Conservation (phyloP, 169 alveolate species). For the Babesia ovis region DNA sequence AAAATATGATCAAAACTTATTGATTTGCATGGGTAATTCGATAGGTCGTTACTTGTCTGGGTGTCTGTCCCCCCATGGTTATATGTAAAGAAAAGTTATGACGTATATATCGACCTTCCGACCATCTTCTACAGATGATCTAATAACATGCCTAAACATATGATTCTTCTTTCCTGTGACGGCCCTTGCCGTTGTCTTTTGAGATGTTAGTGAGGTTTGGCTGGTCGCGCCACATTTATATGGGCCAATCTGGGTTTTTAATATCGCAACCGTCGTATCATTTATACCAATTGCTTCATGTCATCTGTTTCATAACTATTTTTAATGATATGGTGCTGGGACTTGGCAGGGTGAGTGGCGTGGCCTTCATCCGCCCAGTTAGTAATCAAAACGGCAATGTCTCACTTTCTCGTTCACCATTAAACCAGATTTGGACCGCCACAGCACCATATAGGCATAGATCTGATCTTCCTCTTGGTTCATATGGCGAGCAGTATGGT, state of each 20-base stretch:
- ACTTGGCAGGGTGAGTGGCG: slow-evolving; percentile 35
- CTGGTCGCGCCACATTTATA: slow-evolving; percentile 24
- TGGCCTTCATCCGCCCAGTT: slow-evolving; percentile 28
- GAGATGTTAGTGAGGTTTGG: slow-evolving; percentile 21
- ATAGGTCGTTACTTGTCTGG: background rate
- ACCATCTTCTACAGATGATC: background rate
- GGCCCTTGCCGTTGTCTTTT: slow-evolving; percentile 12
- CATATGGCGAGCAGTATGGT: slow-evolving; percentile 37
- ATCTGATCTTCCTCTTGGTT: background rate
- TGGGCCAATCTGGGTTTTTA: background rate
- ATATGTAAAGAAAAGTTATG: background rate
- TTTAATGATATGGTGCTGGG: slow-evolving; percentile 35
- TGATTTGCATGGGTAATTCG: background rate
- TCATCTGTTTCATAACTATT: background rate
- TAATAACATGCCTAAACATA: background rate
- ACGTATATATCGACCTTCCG: background rate
- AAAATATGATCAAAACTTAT: background rate
- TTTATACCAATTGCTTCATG: background rate
- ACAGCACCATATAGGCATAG: background rate
- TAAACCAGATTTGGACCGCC: background rate
- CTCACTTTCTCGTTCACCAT: background rate
- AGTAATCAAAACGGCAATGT: background rate
- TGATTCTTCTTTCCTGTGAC: background rate
- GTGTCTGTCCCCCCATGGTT: slow-evolving; percentile 34
- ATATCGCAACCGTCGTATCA: slow-evolving; percentile 1